Base-by-base conservation (phyloP, 2,329 filamentous ascomycete species). In the Tolypocladium tundrense region DNA sequence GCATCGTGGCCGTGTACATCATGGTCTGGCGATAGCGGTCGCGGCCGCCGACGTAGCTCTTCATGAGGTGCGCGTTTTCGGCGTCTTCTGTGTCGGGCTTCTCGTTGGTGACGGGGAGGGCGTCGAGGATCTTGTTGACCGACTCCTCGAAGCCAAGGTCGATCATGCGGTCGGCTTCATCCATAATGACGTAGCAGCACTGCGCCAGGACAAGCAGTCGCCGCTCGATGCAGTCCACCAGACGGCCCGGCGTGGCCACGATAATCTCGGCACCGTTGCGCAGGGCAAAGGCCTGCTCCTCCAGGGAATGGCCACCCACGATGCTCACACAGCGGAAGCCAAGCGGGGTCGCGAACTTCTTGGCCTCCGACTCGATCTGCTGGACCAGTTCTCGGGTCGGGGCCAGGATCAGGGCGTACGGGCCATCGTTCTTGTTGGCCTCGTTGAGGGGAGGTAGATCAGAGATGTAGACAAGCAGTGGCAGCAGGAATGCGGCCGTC, bases 1-100 rank as follows among this genome's bases (percentile, higher is more conserved):
- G 92, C 94, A 99, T 99, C 35, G 94, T 99, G 56, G 94, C 94
- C 63, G 94, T 97, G 84, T 97, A 99, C 94, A 99, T 99, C 94
- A 99, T 99, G 0, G 94, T 99, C 73, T 99, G 93, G 59, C 94
- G 82, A 76, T 97, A 97, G 27, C 88, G 83, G 67, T 91, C 88
- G 64, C 85, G 85, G 21, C 85, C 85, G 56, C 87, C 86, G 1
- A 96, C 76, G 66, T 88, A 88, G 59, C 84, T 82, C 65, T 86
- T 87, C 93, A 97, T 97, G n/a, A 87, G 85, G 58, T 82, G 78
- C 0, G 89, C 79, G 68, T 97, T 84, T 72, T 99, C 94, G 7
- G 94, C 94, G 56, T 90, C 90, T 14, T 97, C 93, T 0, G 84
- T 88, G 72, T 99, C 94, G 0, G 94, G 94, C 73, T 97, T 99